Base-by-base conservation (phyloP, 176 grass and related monocot genomes). In the Tuctoria greenei region DNA sequence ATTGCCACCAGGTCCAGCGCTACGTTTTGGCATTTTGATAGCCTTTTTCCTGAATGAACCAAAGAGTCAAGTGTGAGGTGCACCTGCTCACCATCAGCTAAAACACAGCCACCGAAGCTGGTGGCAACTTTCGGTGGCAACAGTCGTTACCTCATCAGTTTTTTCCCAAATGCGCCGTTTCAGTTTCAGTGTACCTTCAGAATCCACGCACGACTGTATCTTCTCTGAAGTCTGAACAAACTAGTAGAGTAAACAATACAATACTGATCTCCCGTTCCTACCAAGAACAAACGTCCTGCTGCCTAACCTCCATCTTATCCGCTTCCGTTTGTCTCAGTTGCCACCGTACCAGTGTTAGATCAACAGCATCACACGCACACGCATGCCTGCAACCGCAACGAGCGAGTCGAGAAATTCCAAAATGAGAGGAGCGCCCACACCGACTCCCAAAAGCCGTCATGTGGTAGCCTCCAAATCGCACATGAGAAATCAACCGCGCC, bases 341-440 rank as follows among this genome's bases (percentile, higher is more conserved):
- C 28, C 10, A 54, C 28, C 35, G n/a, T n/a, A n/a, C n/a, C n/a
- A n/a, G n/a, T n/a, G n/a, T n/a, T n/a, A n/a, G 42, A 42, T 20
- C 18, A 18, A 1, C 26, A 59, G 60, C 46, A 14, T 26, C 18
- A 15, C n/a, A n/a, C 75, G 16, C 9, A 1, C 70, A 63, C 9
- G 18, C 26, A 25, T 40, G 73, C 59, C 25, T 34, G 58, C 56
- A 43, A 43, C 71, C 61, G 73, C 70, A 75, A 57, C 18, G 46
- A 74, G 65, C 15, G 74, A 66, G 38, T 69, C 55, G 64, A 14
- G 31, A 75, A 79, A 80, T 49, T 74, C 81, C 81, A 70, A 88
- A 14, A 40, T 1, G n/a, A 40, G 69, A 13, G 5, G 4, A 64
- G 63, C 49, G 43, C 27, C 68, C 60, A 40, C 58, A 73, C 67